Conservation (phyloP, 306 rosid species). For the Aeschynomene evenia region DNA sequence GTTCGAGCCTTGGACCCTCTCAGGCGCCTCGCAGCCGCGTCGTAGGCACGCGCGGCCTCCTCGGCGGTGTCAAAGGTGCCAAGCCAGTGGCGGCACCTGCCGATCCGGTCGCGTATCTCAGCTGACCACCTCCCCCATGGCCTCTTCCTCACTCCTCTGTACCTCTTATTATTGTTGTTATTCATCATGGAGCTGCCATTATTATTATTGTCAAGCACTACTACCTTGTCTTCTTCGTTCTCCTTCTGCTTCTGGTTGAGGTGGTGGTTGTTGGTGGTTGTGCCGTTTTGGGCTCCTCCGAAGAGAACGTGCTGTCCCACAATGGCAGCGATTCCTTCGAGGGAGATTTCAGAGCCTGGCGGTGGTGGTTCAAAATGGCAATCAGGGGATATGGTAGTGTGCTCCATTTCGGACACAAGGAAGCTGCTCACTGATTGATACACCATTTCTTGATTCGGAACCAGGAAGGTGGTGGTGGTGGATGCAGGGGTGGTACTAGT, state of each 20-base stretch:
- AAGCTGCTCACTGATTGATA: neutral
- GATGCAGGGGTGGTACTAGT: too few relatives aligned
- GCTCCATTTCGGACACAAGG: neutral
- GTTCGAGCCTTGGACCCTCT: constrained; percentile 83
- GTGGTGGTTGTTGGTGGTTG: neutral
- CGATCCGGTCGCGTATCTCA: constrained; percentile 82
- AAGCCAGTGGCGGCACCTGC: constrained; percentile 87
- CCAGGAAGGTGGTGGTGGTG: too few relatives aligned
- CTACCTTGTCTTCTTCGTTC: neutral
- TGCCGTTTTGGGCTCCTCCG: constrained; percentile 36
- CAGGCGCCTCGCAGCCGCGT: constrained; percentile 82
- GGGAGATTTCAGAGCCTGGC: constrained; percentile 23
- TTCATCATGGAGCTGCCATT: too few relatives aligned
- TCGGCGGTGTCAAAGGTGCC: constrained; percentile 93
- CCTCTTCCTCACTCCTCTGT: constrained; percentile 86
- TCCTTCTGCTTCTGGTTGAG: neutral
- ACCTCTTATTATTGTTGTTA: constrained; percentile 41
- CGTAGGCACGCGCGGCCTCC: constrained; percentile 94
- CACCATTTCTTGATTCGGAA: neutral
- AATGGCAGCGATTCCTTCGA: constrained; percentile 84
- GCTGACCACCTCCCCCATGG: constrained; percentile 99
- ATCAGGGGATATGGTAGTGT: neutral
- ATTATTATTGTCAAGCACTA: too few relatives aligned
- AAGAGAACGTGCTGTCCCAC: constrained; percentile 70
- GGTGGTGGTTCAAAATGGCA: neutral